Evolutionary conservation across 2,329 filamentous ascomycete genomes (phyloP).

Genomic region (Didymosphaeria variabile): DNA sequence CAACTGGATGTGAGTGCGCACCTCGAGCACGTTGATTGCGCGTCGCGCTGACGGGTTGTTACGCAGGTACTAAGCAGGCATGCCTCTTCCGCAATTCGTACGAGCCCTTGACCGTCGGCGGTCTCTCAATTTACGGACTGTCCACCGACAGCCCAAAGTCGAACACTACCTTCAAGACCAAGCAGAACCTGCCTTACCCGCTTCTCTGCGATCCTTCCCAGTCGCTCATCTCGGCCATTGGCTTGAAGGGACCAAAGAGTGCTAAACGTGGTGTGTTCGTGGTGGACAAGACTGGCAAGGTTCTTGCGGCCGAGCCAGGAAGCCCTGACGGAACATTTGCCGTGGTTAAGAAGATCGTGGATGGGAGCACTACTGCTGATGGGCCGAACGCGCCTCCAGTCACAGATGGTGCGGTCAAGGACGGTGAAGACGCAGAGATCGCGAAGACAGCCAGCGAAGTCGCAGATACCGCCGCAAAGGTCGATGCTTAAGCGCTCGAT

Average conservation of each 20-base stretch:
- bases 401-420: conserved; percentile 38
- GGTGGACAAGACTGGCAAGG: conserved; percentile 81
- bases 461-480: conserved; percentile 55
- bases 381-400: conserved; percentile 38
- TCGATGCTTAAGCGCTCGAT: conserved; percentile 34
- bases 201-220: conserved; percentile 83
- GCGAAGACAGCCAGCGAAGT: conserved; percentile 55
- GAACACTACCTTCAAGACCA: conserved; percentile 91
- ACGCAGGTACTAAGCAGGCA: conserved; percentile 85
- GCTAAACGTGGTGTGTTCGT: conserved; percentile 89
- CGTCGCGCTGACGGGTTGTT: conserved; percentile 22
- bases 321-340: conserved; percentile 81
- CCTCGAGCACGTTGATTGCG: conserved; percentile 2
- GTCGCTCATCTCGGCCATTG: conserved; percentile 82
- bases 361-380: conserved; percentile 32
- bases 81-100: conserved; percentile 93
- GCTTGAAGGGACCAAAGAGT: conserved; percentile 80
- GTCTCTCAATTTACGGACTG: conserved; percentile 88
- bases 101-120: conserved; percentile 75
- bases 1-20: conserved; percentile 82
- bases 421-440: conserved; percentile 37
- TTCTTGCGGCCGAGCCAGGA: conserved; percentile 77
- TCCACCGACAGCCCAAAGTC: conserved; percentile 87
- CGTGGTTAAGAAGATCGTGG: conserved; percentile 74
- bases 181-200: conserved; percentile 87